Evolutionary conservation across 495 filamentous ascomycete species (phyloP).

Genomic region (Penicillium bovifimosum): DNA sequence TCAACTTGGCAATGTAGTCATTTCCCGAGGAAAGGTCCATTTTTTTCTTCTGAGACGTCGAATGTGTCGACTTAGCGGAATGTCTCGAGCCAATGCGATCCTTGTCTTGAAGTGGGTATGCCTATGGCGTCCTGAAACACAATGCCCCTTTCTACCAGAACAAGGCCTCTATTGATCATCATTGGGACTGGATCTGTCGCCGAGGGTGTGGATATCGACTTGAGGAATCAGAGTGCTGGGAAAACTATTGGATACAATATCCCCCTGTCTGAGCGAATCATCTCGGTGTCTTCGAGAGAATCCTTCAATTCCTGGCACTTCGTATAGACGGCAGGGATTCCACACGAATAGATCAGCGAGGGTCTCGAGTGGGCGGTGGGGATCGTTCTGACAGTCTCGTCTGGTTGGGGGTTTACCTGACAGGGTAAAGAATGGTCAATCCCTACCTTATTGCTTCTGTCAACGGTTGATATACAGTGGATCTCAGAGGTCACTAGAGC

Average conservation of each 20-base stretch:
- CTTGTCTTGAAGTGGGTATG: not conserved
- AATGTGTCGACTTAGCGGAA: not conserved
- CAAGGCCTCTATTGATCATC: not conserved
- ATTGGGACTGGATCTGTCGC: not conserved
- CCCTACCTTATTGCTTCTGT: not conserved
- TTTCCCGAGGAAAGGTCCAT: too few species aligned
- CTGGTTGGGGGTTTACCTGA: constrained; percentile 1
- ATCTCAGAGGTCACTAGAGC: constrained; percentile 8
- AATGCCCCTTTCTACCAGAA: not conserved
- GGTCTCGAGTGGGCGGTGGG: constrained; percentile 1
- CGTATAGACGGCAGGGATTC: not conserved
- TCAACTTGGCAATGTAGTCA: not conserved
- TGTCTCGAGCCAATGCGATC: constrained; percentile 1
- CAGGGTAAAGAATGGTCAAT: constrained; percentile 2
- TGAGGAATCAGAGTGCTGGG: too few species aligned
- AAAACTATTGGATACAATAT: not conserved
- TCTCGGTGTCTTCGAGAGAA: not conserved
- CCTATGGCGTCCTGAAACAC: not conserved
- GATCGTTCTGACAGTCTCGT: not conserved
- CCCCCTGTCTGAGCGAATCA: constrained; percentile 6
- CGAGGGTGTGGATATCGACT: not conserved
- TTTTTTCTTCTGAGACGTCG: constrained; percentile 7
- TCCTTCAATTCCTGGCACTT: not conserved
- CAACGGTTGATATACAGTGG: not conserved
- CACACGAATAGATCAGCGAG: not conserved